Conservation (phyloP, 768 basidiomycete species). For the Suillus placidus region DNA sequence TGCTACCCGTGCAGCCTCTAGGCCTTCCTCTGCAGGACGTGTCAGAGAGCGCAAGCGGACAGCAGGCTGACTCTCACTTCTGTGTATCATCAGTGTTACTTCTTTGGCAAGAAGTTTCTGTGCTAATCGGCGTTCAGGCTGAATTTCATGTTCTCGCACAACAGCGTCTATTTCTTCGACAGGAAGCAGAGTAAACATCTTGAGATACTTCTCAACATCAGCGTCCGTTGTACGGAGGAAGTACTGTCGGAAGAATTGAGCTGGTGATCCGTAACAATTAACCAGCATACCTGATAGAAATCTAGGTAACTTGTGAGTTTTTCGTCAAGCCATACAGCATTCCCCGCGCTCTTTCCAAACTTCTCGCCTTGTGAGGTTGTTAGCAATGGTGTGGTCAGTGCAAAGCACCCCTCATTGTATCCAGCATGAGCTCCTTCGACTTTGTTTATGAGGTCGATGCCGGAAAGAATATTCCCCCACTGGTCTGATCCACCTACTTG, state of each 20-base stretch:
- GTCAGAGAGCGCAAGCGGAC: neutral
- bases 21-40: constrained; percentile 37
- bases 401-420: constrained; percentile 55
- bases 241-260: constrained; percentile 57
- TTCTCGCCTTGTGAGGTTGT: constrained; percentile 90
- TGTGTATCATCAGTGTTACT: constrained; percentile 62
- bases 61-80: constrained; percentile 39
- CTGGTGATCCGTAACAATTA: neutral
- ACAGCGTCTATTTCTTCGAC: constrained; percentile 56
- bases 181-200: constrained; percentile 79
- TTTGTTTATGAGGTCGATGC: constrained; percentile 85
- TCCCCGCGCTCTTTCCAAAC: constrained; percentile 97
- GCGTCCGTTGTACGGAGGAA: constrained; percentile 82
- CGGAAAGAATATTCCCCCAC: constrained; percentile 97
- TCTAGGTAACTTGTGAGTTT: constrained; percentile 83
- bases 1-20: constrained; percentile 45
- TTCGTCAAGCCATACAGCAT: constrained; percentile 89
- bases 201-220: constrained; percentile 79
- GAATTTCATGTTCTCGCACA: constrained; percentile 62
- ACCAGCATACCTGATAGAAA: constrained; percentile 83
- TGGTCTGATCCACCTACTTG: constrained; percentile 98
- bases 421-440: constrained; percentile 17
- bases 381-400: constrained; percentile 91
- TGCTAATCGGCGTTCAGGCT: constrained; percentile 46
- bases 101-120: constrained; percentile 58